These are phyloP conservation scores for Saccharum spontaneum DNA, from an alignment of 176 grass and related monocot species.

Conservation along the genomic window DNA sequence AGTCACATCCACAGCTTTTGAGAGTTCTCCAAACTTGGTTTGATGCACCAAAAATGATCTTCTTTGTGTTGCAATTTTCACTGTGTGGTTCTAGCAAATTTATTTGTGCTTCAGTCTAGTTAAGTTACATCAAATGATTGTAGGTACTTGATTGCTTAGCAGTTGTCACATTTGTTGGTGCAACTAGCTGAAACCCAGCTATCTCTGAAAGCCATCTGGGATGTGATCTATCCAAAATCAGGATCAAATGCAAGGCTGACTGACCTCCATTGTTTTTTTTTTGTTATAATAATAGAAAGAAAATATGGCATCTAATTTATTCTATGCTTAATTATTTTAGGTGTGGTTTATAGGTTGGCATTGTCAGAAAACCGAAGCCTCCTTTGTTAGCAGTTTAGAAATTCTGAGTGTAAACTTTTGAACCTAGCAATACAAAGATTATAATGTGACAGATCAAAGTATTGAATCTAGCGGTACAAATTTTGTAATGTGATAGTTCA, in stretches of 20 bases:
- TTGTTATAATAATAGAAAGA: background rate
- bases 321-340: conserved; percentile 24
- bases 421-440: too few species aligned
- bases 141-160: conserved; percentile 81
- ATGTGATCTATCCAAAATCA: conserved; percentile 87
- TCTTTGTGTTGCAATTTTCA: conserved; percentile 46
- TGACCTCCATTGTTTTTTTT: background rate
- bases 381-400: conserved; percentile 23
- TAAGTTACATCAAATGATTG: conserved; percentile 2
- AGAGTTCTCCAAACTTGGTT: conserved; percentile 58
- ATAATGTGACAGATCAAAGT: too few species aligned
- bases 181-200: conserved; percentile 70
- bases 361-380: conserved; percentile 10
- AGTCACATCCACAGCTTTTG: conserved; percentile 60
- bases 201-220: conserved; percentile 79
- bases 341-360: background rate
- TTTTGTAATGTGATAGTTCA: too few species aligned
- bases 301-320: background rate
- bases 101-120: background rate
- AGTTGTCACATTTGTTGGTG: conserved; percentile 69
- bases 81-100: background rate
- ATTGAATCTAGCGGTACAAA: too few species aligned
- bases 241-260: conserved; percentile 57
- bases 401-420: too few species aligned
- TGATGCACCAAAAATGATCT: conserved; percentile 62